Base-by-base conservation (phyloP, 495 filamentous ascomycete genomes). In the Staphylotrichum longicolle region DNA sequence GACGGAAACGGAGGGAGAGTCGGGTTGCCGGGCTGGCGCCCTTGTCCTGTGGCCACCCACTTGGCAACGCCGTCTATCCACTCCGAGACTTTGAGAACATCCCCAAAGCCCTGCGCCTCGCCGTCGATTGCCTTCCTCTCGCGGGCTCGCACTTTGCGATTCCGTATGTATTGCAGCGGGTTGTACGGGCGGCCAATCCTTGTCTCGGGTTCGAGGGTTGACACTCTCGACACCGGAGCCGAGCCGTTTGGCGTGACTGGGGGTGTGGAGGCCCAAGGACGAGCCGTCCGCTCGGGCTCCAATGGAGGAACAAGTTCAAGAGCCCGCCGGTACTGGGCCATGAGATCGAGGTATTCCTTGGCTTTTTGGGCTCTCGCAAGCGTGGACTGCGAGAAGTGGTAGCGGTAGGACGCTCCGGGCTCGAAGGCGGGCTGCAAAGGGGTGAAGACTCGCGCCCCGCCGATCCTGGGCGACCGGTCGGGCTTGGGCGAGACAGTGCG, bases 81-180 rank as follows among this genome's bases (percentile, higher is more conserved):
- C 34, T 77, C 76, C 47, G 82, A 85, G 3, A 95, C 88, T 51
- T 72, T 83, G 3, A 80, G 75, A 5, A 88, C 71, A 71, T 96
- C 88, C 56, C 83, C 80, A 83, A 92, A 97, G 2, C 88, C 88
- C 54, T 88, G 83, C n/a, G 80, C 77, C 48, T 88, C 84, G 14
- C 86, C 80, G 66, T 93, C 84, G 41, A 95, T 85, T 0, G 80
- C 71, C 59, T 83, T 85, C 37, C 88, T 80, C 70, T 91, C 88
- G 33, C 90, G 80, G 55, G 87, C 85, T 54, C 93, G 82, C 5
- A 93, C 80, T 63, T 90, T 88, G 30, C 92, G 82, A 66, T 97
- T 96, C 20, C 93, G 85, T 52, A 96, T 87, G 65, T 86, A 87
- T 68, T 97, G 93, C 30, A 97, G 78, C 5, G 91, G 93, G 70